Evolutionary conservation across 1,139 yeast species (phyloP), one percentile per base, ranked within the genome.

Genomic region (Pichia sp.): DNA sequence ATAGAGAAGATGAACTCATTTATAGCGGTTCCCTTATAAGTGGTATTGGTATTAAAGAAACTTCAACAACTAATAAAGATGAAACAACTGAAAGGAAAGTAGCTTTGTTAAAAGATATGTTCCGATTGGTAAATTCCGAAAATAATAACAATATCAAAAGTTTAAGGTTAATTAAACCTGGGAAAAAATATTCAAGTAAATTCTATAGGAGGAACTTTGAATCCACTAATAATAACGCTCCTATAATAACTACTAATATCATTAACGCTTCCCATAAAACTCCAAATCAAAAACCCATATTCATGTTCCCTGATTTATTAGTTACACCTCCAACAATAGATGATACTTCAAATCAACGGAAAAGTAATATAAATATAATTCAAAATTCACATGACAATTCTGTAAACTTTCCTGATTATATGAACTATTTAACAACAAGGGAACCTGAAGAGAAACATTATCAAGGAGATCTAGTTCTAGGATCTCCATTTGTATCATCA

Each of bases 111-210:
- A 37, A 38, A 17, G 54, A 56, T 14, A 53, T 55, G 56, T 55
- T 56, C 37, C 37, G 34, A 31, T 46, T 53, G 1, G 48, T 52
- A 4, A 49, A 52, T 26, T 31, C 39, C 10, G 36, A 39, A 23
- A 35, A 38, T 26, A 28, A 40, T 9, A 14, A 9, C 3, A 19
- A 37, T 15, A 28, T 28, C 4, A 32, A 38, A 3, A 38, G 42
- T 2, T 18, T 55, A 12, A 41, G 33, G 4, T 58, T 54, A 14
- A 51, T 52, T 24, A 54, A 53, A 31, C 60, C 60, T 5, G 60
- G 60, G 11, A 54, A 52, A 38, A 56, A 56, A 36, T 56, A 51
- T 30, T 56, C 60, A 14, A 49, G 53, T 34, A 48, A 46, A 30
- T 38, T 50, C 11, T 55, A 54, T 32, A 44, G 41, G 20, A 32